Evolutionary conservation across 2,329 filamentous ascomycete genomes (phyloP).

Genomic region (Nakataea oryzae): DNA sequence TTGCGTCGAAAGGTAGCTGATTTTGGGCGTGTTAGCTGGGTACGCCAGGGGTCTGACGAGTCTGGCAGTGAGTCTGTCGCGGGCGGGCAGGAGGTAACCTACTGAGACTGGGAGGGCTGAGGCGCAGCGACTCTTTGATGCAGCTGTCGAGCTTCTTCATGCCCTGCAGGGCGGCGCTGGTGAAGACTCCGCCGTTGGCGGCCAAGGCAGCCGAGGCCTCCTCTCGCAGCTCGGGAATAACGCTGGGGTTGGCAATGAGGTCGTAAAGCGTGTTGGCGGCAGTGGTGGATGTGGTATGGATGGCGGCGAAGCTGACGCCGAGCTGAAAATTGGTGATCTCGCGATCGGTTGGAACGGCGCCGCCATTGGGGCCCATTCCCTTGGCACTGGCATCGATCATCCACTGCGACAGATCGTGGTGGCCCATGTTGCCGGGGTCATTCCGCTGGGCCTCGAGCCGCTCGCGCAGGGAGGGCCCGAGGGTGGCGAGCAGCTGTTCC

Average conservation of each 20-base stretch:
- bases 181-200: slow-evolving; percentile 18
- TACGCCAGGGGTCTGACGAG: background rate
- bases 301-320: slow-evolving; percentile 34
- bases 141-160: slow-evolving; percentile 6
- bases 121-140: slow-evolving; percentile 5
- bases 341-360: too few species aligned
- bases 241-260: slow-evolving; percentile 36
- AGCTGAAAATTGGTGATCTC: slow-evolving; percentile 31
- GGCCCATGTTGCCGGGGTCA: slow-evolving; percentile 15
- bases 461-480: background rate
- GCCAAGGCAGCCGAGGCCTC: slow-evolving; percentile 32
- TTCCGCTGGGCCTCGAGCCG: background rate
- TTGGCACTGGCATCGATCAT: slow-evolving; percentile 27
- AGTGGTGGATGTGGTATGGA: slow-evolving; percentile 37
- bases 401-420: slow-evolving; percentile 38
- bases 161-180: slow-evolving; percentile 14
- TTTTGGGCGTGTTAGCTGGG: background rate
- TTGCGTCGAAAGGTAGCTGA: slow-evolving; percentile 36
- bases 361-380: too few species aligned
- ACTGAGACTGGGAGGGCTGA: background rate
- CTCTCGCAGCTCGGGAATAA: slow-evolving; percentile 37
- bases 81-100: background rate
- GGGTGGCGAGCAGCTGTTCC: background rate
- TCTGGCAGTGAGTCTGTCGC: background rate
- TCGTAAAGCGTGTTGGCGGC: slow-evolving; percentile 40